Percentiles rank a stretch among this genome's conserved stretches.
Conservation (phyloP, 805 yeast species). For the Candida alai region DNA sequence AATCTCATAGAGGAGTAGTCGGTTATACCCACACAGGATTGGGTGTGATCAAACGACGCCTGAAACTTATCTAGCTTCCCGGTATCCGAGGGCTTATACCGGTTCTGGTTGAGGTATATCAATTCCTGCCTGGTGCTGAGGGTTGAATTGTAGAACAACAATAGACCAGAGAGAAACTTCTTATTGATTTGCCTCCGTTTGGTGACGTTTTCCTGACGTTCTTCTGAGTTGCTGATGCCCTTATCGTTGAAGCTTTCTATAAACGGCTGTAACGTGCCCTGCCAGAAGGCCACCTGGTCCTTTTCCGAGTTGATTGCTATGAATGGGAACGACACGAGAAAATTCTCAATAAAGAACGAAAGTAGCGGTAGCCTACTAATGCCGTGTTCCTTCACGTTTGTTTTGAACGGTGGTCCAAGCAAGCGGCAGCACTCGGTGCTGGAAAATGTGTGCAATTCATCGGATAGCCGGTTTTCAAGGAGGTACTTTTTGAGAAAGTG, state of each 20-base stretch:
- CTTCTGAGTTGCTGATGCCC: conserved; percentile 68
- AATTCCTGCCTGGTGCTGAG: conserved; percentile 58
- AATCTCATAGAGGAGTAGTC: conserved; percentile 28
- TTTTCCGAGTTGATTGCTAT: conserved; percentile 47
- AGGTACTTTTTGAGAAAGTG: conserved; percentile 86
- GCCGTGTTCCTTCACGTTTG: neutral
- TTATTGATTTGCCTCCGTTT: conserved; percentile 57
- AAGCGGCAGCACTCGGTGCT: conserved; percentile 59
- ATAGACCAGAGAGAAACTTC: conserved; percentile 58
- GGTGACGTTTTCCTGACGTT: conserved; percentile 66
- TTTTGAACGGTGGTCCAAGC: conserved; percentile 75
- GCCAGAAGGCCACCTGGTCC: conserved; percentile 64
- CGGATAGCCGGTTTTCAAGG: conserved; percentile 53
- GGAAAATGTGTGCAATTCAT: conserved; percentile 59
- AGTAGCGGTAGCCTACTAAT: conserved; percentile 58
- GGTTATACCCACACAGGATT: conserved; percentile 3
- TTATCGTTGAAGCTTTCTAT: conserved; percentile 73
- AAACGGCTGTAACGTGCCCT: conserved; percentile 71
- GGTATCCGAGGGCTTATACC: conserved; percentile 33
- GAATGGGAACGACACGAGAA: conserved; percentile 73
- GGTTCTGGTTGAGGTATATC: conserved; percentile 33
- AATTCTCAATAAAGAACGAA: conserved; percentile 59
- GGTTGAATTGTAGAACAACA: conserved; percentile 73
- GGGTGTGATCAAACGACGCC: conserved; percentile 3
- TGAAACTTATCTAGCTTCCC: conserved; percentile 33